A percentile compares a stretch with the other conserved stretches of the same genome.
Evolutionary conservation across 2,329 filamentous ascomycete genomes (phyloP).

Genomic region (Paecilomyces sp.): DNA sequence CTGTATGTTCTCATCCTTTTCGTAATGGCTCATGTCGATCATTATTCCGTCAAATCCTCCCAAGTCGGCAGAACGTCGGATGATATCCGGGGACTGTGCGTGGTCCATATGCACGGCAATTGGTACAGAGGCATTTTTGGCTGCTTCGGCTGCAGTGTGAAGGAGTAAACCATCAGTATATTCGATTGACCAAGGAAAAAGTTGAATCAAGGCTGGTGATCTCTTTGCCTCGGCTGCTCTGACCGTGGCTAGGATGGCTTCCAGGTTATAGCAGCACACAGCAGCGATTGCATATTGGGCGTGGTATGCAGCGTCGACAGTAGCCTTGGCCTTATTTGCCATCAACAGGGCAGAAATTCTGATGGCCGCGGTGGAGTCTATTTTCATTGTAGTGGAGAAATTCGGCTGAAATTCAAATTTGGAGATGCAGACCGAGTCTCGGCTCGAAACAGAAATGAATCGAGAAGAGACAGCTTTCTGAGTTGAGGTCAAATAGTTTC

Average conservation of each 20-base stretch:
- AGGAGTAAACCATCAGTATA: conserved; percentile 55
- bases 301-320: too few species aligned
- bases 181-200: conserved; percentile 67
- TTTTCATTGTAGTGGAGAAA: too few species aligned
- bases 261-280: conserved; percentile 63
- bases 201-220: conserved; percentile 63
- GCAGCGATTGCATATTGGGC: conserved; percentile 49
- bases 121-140: conserved; percentile 51
- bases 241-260: conserved; percentile 62
- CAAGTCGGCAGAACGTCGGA: conserved; percentile 53
- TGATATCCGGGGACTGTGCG: conserved; percentile 56
- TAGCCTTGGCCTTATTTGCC: too few species aligned
- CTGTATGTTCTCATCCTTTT: conserved; percentile 61
- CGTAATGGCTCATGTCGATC: conserved; percentile 70
- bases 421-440: too few species aligned
- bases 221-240: conserved; percentile 60
- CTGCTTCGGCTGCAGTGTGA: conserved; percentile 49
- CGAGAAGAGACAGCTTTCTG: too few species aligned
- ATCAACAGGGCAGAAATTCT: too few species aligned
- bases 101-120: conserved; percentile 61
- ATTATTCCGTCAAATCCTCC: conserved; percentile 64
- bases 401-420: too few species aligned
- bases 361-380: too few species aligned
- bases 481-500: too few species aligned
- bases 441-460: too few species aligned